These are phyloP conservation scores for Vicia faba DNA, from an alignment of 306 rosid species.

Conservation along the genomic window DNA sequence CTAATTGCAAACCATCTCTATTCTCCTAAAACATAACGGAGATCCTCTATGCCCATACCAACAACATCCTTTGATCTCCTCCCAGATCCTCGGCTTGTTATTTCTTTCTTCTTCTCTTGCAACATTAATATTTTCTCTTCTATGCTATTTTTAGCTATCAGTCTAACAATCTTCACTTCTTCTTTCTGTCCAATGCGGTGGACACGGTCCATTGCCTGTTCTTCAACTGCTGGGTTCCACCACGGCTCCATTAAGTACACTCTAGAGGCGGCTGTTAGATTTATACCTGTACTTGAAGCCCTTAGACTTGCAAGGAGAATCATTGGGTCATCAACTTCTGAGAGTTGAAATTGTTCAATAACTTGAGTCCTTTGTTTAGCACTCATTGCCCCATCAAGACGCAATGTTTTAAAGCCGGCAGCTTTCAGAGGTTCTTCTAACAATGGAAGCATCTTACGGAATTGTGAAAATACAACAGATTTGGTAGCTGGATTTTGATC, in stretches of 20 bases:
- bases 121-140: constrained; percentile 64
- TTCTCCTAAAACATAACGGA: constrained; percentile 53
- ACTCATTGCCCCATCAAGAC: constrained; percentile 73
- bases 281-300: constrained; percentile 77
- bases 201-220: constrained; percentile 83
- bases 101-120: constrained; percentile 64
- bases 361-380: constrained; percentile 67
- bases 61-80: constrained; percentile 39
- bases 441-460: constrained; percentile 60
- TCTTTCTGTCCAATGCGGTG: constrained; percentile 86
- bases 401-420: constrained; percentile 73
- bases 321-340: constrained; percentile 39
- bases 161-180: constrained; percentile 68
- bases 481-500: constrained; percentile 52
- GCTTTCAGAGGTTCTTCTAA: constrained; percentile 63
- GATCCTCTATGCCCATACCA: constrained; percentile 47
- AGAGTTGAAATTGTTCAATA: constrained; percentile 55
- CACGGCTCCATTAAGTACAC: constrained; percentile 88
- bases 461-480: constrained; percentile 86
- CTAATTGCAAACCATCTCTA: constrained; percentile 3
- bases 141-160: constrained; percentile 66
- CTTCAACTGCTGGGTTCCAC: constrained; percentile 95
- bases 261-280: constrained; percentile 75
- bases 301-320: constrained; percentile 84
- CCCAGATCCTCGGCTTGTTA: constrained; percentile 51